Percentiles rank a stretch among this genome's conserved stretches.
Evolutionary conservation across 2,329 filamentous ascomycete genomes (phyloP).

Genomic region (Aspergillus latus): DNA sequence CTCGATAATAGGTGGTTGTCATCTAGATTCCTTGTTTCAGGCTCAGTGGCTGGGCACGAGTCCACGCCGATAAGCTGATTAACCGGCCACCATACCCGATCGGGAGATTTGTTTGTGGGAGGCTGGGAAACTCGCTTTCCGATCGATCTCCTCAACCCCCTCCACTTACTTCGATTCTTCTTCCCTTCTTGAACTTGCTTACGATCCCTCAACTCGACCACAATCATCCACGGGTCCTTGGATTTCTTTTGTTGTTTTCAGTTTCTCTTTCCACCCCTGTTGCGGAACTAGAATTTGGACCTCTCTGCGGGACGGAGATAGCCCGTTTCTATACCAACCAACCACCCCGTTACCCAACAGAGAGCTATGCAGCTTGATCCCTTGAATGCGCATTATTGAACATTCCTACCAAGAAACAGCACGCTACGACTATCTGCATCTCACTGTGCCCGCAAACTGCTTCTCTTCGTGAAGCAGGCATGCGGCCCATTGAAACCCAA

Average conservation of each 20-base stretch:
- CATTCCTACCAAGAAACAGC: conserved; percentile 21
- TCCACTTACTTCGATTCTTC: conserved; percentile 10
- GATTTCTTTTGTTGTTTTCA: not conserved
- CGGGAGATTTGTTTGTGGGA: conserved; percentile 41
- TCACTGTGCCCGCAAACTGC: conserved; percentile 21
- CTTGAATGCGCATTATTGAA: conserved; percentile 29
- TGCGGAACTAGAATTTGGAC: conserved; percentile 1
- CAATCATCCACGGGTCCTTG: not conserved
- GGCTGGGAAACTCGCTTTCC: conserved; percentile 15
- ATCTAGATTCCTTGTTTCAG: conserved; percentile 4
- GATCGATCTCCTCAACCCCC: conserved; percentile 17
- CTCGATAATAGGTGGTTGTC: too few species aligned
- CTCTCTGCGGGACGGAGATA: conserved; percentile 17
- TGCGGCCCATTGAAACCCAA: conserved; percentile 38
- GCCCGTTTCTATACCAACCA: conserved; percentile 30
- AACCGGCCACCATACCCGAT: conserved; percentile 32
- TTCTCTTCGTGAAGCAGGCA: conserved; percentile 38
- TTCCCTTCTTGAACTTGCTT: conserved; percentile 3
- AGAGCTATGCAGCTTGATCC: conserved; percentile 23
- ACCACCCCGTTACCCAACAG: conserved; percentile 18
- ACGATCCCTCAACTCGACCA: not conserved
- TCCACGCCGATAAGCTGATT: conserved; percentile 18
- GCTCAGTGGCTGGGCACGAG: conserved; percentile 24
- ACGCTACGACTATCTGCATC: conserved; percentile 3
- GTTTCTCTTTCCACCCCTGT: conserved; percentile 3